These are phyloP conservation scores for Lactifluus subvellereus DNA, from an alignment of 768 basidiomycete genomes.

Conservation along the genomic window DNA sequence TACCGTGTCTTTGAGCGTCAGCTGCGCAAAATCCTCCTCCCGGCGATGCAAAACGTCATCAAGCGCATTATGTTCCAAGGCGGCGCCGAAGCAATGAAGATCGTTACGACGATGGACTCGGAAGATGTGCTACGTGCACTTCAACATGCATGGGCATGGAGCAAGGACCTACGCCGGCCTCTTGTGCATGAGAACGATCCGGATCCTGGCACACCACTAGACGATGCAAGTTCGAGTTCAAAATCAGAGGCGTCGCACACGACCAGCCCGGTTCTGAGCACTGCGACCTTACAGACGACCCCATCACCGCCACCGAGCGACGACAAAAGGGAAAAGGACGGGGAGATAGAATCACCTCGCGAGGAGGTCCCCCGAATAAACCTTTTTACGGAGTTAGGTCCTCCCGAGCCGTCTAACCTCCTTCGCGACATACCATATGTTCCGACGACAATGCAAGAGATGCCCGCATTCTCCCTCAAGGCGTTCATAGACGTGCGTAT, in stretches of 20 bases:
- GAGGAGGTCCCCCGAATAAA: slow-evolving; percentile 27
- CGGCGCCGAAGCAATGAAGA: slow-evolving; percentile 49
- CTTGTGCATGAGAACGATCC: slow-evolving; percentile 9
- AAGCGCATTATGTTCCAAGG: slow-evolving; percentile 61
- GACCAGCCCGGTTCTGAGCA: slow-evolving; percentile 70
- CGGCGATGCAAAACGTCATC: slow-evolving; percentile 65
- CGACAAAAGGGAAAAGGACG: slow-evolving; percentile 36
- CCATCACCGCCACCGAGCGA: slow-evolving; percentile 61
- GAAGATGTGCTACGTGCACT: slow-evolving; percentile 58
- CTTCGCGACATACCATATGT: slow-evolving; percentile 65
- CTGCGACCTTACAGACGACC: slow-evolving; percentile 71
- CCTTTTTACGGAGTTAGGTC: slow-evolving; percentile 44
- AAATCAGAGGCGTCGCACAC: slow-evolving; percentile 48
- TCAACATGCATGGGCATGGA: slow-evolving; percentile 60
- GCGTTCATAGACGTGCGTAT: slow-evolving; percentile 49
- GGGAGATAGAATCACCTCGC: slow-evolving; percentile 28
- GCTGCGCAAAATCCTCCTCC: slow-evolving; percentile 53
- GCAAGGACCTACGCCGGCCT: slow-evolving; percentile 57
- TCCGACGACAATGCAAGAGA: slow-evolving; percentile 55
- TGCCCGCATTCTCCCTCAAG: slow-evolving; percentile 32
- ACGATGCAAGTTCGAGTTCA: slow-evolving; percentile 45
- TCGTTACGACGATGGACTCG: slow-evolving; percentile 47
- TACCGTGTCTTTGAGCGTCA: slow-evolving; percentile 54
- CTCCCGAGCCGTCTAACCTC: slow-evolving; percentile 54
- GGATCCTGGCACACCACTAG: slow-evolving; percentile 26